Conservation (phyloP, 148 eudicot species). For the Rhododendron henanense region DNA sequence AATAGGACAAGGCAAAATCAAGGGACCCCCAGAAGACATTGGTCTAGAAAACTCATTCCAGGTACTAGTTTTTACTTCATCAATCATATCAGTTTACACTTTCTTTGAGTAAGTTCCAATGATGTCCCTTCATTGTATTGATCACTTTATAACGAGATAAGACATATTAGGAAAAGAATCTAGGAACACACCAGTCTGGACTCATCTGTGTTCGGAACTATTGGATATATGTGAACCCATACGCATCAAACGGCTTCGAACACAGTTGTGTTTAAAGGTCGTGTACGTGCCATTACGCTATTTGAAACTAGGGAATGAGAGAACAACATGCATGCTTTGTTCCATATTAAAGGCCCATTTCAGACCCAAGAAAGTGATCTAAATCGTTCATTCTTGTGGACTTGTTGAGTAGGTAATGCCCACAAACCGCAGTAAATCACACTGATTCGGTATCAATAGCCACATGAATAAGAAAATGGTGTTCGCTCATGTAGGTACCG, state of each 20-base stretch:
- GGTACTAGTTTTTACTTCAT: slow-evolving; percentile 25
- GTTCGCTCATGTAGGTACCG: not conserved
- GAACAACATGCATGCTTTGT: not conserved
- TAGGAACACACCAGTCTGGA: not conserved
- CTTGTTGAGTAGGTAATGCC: not conserved
- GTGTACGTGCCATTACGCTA: not conserved
- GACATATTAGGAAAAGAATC: not conserved
- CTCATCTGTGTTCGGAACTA: not conserved
- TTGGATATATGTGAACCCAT: too few species aligned
- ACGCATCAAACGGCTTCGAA: not conserved
- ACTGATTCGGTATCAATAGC: not conserved
- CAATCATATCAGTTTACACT: not conserved
- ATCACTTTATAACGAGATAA: not conserved
- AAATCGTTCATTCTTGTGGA: not conserved
- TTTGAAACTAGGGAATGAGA: not conserved
- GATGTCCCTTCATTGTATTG: not conserved
- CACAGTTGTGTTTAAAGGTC: not conserved
- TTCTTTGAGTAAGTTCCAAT: not conserved
- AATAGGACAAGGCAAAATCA: slow-evolving; percentile 32
- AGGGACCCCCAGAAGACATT: slow-evolving; percentile 27
- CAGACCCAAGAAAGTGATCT: not conserved
- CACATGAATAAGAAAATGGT: not conserved
- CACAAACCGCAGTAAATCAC: not conserved
- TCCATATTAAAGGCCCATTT: not conserved
- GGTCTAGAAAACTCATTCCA: slow-evolving; percentile 54